Conservation (phyloP, 805 yeast genomes). For the Myxozyma lipomycoides region DNA sequence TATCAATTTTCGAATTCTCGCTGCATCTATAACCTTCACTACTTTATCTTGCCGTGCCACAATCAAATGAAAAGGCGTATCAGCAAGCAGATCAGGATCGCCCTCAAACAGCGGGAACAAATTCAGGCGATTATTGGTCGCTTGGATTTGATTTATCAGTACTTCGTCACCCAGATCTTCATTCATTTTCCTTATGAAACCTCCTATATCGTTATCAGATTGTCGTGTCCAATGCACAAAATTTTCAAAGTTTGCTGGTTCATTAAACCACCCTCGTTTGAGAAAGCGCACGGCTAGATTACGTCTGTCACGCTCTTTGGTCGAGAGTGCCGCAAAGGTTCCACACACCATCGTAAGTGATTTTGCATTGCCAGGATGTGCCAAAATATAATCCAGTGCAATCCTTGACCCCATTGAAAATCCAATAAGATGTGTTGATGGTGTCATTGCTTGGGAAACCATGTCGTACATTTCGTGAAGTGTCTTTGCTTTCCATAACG, state of each 20-base stretch:
- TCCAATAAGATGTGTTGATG: slow-evolving; percentile 18
- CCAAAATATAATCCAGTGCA: slow-evolving; percentile 6
- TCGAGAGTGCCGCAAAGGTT: neutral
- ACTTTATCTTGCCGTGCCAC: neutral
- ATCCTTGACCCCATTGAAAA: slow-evolving; percentile 17
- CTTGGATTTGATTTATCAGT: neutral
- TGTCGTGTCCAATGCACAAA: neutral
- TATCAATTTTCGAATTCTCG: neutral
- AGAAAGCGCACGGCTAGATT: neutral
- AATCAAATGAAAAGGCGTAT: neutral
- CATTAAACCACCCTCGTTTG: neutral
- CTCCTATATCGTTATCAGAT: neutral
- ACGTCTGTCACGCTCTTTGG: neutral
- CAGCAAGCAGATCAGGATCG: neutral
- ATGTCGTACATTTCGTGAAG: neutral
- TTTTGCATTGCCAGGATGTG: slow-evolving; percentile 9
- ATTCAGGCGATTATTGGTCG: neutral
- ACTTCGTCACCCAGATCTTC: slow-evolving; percentile 1
- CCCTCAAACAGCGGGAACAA: neutral
- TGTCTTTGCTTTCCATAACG: neutral
- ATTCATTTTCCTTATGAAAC: neutral
- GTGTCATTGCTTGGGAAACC: neutral
- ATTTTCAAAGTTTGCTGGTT: neutral
- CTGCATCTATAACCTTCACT: neutral
- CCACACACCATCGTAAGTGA: neutral